phyloP scores from a whole-genome alignment of 495 filamentous ascomycete species.

The Mycothermus thermophilus region DNA sequence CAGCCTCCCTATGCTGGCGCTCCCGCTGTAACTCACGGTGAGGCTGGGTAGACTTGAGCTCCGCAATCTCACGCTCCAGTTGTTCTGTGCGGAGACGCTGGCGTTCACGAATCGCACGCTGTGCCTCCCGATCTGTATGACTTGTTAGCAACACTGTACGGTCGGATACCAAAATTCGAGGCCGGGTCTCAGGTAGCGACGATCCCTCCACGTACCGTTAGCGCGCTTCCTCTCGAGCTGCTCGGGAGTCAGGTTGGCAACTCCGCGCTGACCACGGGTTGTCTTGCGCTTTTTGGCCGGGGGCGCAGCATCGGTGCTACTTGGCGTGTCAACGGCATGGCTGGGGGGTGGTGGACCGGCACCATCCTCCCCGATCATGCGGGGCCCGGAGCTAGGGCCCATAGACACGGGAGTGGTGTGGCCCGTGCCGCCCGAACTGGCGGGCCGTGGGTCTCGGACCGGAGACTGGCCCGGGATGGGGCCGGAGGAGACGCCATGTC shows the following conservation, averaged over 20 bases:
- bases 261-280: constrained; percentile 37
- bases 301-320: constrained; percentile 1
- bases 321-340: not conserved
- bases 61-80: constrained; percentile 33
- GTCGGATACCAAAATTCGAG: too few relatives aligned
- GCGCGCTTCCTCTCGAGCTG: constrained; percentile 65
- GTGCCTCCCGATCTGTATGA: constrained; percentile 54
- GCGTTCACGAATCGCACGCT: constrained; percentile 66
- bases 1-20: constrained; percentile 51
- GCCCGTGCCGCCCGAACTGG: too few relatives aligned
- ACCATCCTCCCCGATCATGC: too few relatives aligned
- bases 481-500: too few relatives aligned
- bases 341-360: too few relatives aligned
- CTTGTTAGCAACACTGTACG: not conserved
- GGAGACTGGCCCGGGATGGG: too few relatives aligned
- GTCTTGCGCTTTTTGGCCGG: constrained; percentile 24
- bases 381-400: too few relatives aligned
- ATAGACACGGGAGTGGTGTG: too few relatives aligned
- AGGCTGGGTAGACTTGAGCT: constrained; percentile 52
- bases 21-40: constrained; percentile 64
- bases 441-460: too few relatives aligned
- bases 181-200: not conserved
- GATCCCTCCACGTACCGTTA: constrained; percentile 36
- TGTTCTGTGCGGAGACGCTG: constrained; percentile 61
- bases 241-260: constrained; percentile 56